Conservation (phyloP, 1,284 basidiomycete species). For the Irpex sp. region DNA sequence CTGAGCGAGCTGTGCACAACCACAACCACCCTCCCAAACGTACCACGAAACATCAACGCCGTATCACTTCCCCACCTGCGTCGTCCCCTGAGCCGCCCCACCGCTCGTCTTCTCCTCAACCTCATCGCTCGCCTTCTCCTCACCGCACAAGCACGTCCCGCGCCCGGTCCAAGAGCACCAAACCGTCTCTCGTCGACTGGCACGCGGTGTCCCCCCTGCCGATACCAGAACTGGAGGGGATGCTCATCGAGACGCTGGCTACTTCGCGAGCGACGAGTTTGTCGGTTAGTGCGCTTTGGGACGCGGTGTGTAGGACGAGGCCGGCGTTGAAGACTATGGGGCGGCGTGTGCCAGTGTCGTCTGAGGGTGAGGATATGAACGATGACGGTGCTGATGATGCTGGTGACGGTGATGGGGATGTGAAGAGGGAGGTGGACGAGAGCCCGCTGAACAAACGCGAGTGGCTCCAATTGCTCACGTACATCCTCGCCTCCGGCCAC, state of each 20-base stretch:
- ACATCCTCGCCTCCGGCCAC: constrained; percentile 48
- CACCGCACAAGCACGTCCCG: background rate
- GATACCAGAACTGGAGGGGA: constrained; percentile 36
- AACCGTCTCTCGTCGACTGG: constrained; percentile 6
- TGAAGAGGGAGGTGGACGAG: constrained; percentile 10
- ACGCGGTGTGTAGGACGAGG: constrained; percentile 47
- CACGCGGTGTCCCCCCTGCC: constrained; percentile 19
- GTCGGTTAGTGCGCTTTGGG: constrained; percentile 51
- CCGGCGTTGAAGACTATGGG: constrained; percentile 36
- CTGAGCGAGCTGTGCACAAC: background rate
- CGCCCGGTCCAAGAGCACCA: background rate
- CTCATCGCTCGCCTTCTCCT: background rate
- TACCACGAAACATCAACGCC: background rate
- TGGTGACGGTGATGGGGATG: background rate
- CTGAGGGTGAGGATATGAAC: constrained; percentile 7
- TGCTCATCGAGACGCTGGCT: constrained; percentile 71
- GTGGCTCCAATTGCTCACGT: constrained; percentile 46
- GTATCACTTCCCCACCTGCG: constrained; percentile 1
- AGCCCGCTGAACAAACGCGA: constrained; percentile 30
- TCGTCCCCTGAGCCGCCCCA: background rate
- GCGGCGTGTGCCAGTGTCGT: constrained; percentile 6
- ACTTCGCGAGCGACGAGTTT: constrained; percentile 67
- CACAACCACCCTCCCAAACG: background rate
- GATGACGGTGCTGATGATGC: background rate
- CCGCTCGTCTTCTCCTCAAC: background rate